These are phyloP conservation scores for Kluyveromyces aestuarii DNA, from an alignment of 805 yeast species.

Conservation along the genomic window DNA sequence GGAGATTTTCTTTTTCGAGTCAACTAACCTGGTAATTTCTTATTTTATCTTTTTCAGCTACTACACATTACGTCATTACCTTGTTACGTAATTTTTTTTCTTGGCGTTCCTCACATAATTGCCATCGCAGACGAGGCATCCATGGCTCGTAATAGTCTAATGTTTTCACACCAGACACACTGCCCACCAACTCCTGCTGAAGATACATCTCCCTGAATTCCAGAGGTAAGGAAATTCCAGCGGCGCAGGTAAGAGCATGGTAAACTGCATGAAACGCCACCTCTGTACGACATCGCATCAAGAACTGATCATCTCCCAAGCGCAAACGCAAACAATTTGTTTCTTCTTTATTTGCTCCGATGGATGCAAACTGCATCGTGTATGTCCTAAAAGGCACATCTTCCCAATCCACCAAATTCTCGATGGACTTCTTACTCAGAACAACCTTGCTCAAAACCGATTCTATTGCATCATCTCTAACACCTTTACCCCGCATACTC, in stretches of 20 bases:
- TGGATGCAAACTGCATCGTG: neutral
- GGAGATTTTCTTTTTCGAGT: slow-evolving; percentile 18
- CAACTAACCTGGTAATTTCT: no score
- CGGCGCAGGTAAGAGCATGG: neutral
- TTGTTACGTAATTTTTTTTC: neutral
- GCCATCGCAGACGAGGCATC: neutral
- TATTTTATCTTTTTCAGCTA: neutral
- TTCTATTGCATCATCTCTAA: neutral
- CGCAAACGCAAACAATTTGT: neutral
- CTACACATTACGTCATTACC: neutral
- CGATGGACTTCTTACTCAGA: neutral
- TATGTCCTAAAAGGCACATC: neutral
- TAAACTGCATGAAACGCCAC: neutral
- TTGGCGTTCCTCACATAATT: neutral
- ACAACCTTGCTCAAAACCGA: neutral
- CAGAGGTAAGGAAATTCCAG: neutral
- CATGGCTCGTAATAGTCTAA: neutral
- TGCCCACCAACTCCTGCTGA: neutral
- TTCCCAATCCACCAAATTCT: neutral
- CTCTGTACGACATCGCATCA: neutral
- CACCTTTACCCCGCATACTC: neutral
- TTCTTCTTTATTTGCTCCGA: neutral
- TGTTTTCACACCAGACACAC: neutral
- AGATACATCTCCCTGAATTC: neutral
- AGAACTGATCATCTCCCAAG: neutral